phyloP scores from a whole-genome alignment of 2,329 filamentous ascomycete genomes.

The Ilyonectria destructans region DNA sequence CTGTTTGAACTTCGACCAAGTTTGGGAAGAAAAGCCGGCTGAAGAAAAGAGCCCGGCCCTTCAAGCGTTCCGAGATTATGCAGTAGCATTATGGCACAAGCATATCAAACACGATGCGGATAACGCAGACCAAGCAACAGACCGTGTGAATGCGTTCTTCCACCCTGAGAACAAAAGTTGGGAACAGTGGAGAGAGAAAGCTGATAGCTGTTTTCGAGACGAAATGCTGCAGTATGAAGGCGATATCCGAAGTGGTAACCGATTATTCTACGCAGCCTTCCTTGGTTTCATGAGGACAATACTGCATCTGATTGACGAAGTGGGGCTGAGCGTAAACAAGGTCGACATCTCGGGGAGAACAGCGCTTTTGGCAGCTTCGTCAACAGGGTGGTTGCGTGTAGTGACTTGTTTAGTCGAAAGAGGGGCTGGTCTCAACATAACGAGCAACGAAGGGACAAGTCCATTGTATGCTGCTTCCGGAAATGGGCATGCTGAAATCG shows the following conservation, averaged over 20 bases:
- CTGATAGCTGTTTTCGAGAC: background rate
- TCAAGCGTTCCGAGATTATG: background rate
- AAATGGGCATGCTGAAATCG: background rate
- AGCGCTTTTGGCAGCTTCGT: no score
- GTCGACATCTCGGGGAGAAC: no score
- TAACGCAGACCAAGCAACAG: background rate
- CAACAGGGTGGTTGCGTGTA: no score
- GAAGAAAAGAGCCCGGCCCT: background rate
- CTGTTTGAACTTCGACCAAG: slow-evolving; percentile 3
- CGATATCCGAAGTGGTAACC: background rate
- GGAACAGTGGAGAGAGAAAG: slow-evolving; percentile 1
- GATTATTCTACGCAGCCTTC: background rate
- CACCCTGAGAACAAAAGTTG: background rate
- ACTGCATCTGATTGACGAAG: no score
- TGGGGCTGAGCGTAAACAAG: no score
- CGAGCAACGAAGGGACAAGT: background rate
- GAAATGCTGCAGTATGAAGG: background rate
- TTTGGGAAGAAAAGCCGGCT: background rate
- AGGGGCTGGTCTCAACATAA: background rate
- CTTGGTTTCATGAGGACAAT: no score
- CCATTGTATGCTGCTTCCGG: background rate
- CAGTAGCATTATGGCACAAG: background rate
- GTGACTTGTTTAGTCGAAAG: no score
- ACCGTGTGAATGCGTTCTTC: slow-evolving; percentile 7
- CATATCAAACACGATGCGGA: background rate